Evolutionary conservation across 177 flowering plant species (phyloP).

Genomic region (Vitis hybrid): DNA sequence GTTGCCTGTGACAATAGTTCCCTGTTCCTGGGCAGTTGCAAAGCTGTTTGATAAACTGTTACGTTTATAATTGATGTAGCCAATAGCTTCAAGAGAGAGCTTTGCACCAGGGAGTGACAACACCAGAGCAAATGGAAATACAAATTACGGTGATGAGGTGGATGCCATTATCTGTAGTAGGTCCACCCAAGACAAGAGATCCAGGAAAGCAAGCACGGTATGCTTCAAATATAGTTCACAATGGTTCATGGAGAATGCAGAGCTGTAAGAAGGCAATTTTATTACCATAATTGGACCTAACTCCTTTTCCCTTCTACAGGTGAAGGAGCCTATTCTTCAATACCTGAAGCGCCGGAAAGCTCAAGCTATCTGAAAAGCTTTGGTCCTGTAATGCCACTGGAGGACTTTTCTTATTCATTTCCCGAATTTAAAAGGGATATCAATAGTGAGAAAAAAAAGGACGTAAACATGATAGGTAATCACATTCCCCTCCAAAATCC

Average conservation of each 20-base stretch:
- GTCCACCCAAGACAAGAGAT: conserved; percentile 62
- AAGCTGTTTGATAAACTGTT: not conserved
- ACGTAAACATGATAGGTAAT: too few species aligned
- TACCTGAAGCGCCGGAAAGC: conserved; percentile 74
- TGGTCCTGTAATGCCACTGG: not conserved
- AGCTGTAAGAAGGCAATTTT: not conserved
- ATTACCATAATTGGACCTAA: not conserved
- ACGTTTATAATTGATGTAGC: conserved; percentile 38
- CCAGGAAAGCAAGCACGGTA: conserved; percentile 84
- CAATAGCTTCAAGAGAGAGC: conserved; percentile 84
- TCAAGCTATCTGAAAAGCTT: conserved; percentile 35
- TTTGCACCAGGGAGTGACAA: conserved; percentile 41
- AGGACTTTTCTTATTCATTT: not conserved
- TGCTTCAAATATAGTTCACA: conserved; percentile 4
- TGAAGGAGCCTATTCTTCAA: conserved; percentile 84
- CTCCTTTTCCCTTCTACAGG: conserved; percentile 39
- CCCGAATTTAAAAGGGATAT: not conserved
- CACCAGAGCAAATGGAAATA: conserved; percentile 29
- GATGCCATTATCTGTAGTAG: conserved; percentile 43
- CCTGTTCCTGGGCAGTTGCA: too few species aligned
- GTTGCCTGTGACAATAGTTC: not conserved
- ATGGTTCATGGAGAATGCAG: not conserved
- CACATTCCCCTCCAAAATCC: too few species aligned
- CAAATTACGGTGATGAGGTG: conserved; percentile 28
- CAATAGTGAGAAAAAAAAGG: too few species aligned